Base-by-base conservation (phyloP, 805 yeast species). In the Brettanomyces sp. region DNA sequence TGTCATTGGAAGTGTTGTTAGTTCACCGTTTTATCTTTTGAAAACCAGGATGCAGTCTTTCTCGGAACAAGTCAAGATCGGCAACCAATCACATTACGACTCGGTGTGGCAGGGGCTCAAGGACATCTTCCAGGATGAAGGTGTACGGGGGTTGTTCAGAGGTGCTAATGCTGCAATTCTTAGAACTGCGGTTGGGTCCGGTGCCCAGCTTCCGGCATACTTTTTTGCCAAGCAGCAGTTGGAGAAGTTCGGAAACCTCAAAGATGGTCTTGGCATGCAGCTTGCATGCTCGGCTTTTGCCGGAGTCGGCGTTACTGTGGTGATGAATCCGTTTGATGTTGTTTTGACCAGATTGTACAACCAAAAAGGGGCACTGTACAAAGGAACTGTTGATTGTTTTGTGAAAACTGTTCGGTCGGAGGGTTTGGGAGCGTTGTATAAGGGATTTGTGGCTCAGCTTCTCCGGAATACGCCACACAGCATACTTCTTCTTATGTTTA, bases 271-370 rank as follows among this genome's bases (percentile, higher is more conserved):
- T 2, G 70, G 73, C 2, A 67, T 85, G 49, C 96, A 89, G 62
- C 72, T 91, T 50, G 58, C 74, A 9, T 78, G 96, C 1, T 78
- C 89, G 39, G 79, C 90, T 1, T 67, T 75, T 51, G 82, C 96
- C 6, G 99, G 99, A 40, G 62, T 89, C 37, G 96, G 96, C 55
- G 98, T 93, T 32, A 90, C 95, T 44, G 71, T 90, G 21, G 95
- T 87, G 32, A 91, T 93, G 97, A 93, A 90, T 63, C 98, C 99
- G 13, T 89, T 96, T 79, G 99, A 93, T 65, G 98, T 93, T 40
- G 76, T 93, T 44, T 71, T 93, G 66, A 93, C 99, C 1, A 79
- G 99, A 69, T 83, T 93, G 63, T 93, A 91, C 67, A 93, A 93
- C 66, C 98, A 93, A 64, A 85, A 82, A 65, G 96, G 95, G 42